phyloP scores from a whole-genome alignment of 129 eudicot genomes.

The Tagetes patula region DNA sequence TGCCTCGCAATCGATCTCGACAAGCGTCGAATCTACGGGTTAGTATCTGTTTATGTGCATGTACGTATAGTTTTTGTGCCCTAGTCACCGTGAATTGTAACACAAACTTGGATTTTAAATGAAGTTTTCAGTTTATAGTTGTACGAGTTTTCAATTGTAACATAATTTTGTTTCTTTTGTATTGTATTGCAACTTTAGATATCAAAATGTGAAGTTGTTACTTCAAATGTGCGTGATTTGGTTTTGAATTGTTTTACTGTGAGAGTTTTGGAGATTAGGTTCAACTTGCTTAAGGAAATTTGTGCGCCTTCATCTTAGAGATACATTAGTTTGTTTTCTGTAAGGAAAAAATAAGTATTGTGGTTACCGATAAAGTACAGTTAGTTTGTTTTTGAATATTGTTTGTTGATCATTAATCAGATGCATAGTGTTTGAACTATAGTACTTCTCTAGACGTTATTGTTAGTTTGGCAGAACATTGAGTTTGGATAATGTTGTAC shows the following conservation, averaged over 20 bases:
- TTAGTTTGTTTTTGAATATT: background rate
- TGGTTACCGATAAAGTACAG: background rate
- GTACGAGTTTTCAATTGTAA: background rate
- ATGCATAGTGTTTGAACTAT: background rate
- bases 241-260: background rate
- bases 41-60: conserved; percentile 14
- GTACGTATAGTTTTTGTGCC: background rate
- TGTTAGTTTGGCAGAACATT: conserved; percentile 2
- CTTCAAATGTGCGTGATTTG: conserved; percentile 1
- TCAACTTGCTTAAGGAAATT: conserved; percentile 23
- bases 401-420: conserved; percentile 14
- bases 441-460: background rate
- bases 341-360: background rate
- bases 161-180: background rate
- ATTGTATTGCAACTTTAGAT: conserved; percentile 1
- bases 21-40: conserved; percentile 87
- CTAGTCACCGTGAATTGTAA: background rate
- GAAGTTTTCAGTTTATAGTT: background rate
- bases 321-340: background rate
- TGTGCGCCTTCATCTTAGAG: background rate
- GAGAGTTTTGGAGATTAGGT: conserved; percentile 21
- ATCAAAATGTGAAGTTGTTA: background rate
- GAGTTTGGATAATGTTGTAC: background rate
- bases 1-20: conserved; percentile 79
- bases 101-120: background rate